Conservation (phyloP, 1,139 yeast species). For the Saccharomycopsis hybrid region DNA sequence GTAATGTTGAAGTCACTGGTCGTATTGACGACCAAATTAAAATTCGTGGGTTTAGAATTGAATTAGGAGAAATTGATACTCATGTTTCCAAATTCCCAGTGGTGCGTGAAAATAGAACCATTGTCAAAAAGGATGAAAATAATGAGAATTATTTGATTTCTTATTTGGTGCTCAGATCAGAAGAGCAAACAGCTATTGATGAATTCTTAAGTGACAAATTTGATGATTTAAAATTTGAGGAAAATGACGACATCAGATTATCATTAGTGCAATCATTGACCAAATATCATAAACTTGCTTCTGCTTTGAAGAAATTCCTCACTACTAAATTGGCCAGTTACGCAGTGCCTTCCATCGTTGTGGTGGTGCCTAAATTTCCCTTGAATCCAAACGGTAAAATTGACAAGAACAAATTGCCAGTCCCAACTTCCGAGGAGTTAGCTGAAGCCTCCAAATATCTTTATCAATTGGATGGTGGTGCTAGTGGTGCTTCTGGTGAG, state of each 20-base stretch:
- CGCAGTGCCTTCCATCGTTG: conserved; percentile 88
- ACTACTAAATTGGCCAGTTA: conserved; percentile 87
- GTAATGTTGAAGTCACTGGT: conserved; percentile 97
- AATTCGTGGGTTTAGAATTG: conserved; percentile 97
- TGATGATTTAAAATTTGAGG: conserved; percentile 36
- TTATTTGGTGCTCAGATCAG: conserved; percentile 79
- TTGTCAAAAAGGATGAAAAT: conserved; percentile 88
- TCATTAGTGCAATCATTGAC: conserved; percentile 58
- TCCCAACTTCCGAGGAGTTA: conserved; percentile 86
- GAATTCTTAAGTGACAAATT: conserved; percentile 33
- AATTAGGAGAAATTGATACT: conserved; percentile 96
- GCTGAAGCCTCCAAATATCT: conserved; percentile 52
- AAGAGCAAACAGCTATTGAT: conserved; percentile 22
- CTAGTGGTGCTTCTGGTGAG: conserved; percentile 33
- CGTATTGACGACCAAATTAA: conserved; percentile 99
- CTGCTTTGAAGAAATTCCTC: conserved; percentile 73
- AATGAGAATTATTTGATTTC: conserved; percentile 90
- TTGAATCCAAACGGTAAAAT: conserved; percentile 97
- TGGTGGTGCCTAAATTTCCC: conserved; percentile 81
- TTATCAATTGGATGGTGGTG: conserved; percentile 33
- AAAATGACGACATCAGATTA: conserved; percentile 30
- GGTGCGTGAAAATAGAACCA: conserved; percentile 86
- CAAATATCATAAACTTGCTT: conserved; percentile 66
- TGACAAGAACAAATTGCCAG: conserved; percentile 94
- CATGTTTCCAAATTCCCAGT: conserved; percentile 88